Base-by-base conservation (phyloP, 2,329 filamentous ascomycete genomes). In the Monosporascus sp. region DNA sequence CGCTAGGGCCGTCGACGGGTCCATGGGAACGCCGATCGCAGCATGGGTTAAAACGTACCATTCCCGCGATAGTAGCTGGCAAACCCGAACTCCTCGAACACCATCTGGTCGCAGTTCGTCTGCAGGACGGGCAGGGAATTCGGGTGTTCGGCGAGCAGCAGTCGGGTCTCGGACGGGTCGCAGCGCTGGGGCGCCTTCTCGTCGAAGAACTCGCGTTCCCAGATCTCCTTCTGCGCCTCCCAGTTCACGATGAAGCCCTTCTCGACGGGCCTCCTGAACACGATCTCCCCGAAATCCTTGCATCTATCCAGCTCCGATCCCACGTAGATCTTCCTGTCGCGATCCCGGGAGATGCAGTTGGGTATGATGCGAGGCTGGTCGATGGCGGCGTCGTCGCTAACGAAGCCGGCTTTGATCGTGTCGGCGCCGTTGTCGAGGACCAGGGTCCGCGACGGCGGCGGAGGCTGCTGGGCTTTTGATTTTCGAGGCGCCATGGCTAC, bases 31-130 rank as follows among this genome's bases (percentile, higher is more conserved):
- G 31, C 11, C 31, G 31, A 35, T 5, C 11, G 9, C 31, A 9
- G 31, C 31, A 38, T 22, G 27, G 37, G 17, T 25, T 18, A 24
- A 22, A 31, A 62, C 75, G 54, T 68, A 82, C 89, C 89, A 58
- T 89, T 75, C 53, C 83, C 85, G 55, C 94, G 83, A 59, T 87
- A 88, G 72, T 96, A 96, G 60, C 88, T 87, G 11, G 87, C 82
- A 70, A 99, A 99, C 2, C 90, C 90, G 74, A 94, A 99, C 68
- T 97, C 92, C 67, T 99, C 94, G 75, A 99, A 97, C 1, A 97
- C 83, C 66, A 99, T 90, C 74, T 99, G 93, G 65, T 99, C 94
- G 62, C 90, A 91, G 68, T 97, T 94, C 39, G 86, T 83, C 70
- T 97, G 91, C 58, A 99, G 73, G 14, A 85, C 84, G 1, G 87